A percentile compares a stretch with the other conserved stretches of the same genome.
These are phyloP conservation scores for Ceriops tagal DNA, from an alignment of 345 rosid genomes.

Conservation along the genomic window DNA sequence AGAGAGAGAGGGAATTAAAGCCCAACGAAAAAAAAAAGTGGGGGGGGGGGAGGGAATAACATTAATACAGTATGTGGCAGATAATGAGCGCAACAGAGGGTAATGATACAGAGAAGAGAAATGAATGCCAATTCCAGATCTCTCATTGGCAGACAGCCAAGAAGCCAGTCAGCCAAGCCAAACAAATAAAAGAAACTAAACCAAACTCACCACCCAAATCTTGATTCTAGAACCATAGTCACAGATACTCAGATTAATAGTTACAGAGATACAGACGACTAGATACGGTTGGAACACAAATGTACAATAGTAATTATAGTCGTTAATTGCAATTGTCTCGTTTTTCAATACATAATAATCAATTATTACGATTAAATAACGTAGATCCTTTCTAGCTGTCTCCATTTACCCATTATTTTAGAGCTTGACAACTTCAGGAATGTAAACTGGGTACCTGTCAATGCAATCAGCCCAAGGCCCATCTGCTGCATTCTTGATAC, in stretches of 20 bases:
- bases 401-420: neutral
- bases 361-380: too few relatives aligned
- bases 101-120: neutral
- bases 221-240: neutral
- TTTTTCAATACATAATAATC: too few relatives aligned
- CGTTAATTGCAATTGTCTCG: too few relatives aligned
- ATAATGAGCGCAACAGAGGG: neutral
- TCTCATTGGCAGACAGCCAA: neutral
- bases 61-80: constrained; percentile 13
- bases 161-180: neutral
- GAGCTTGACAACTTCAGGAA: constrained; percentile 31
- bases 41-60: neutral
- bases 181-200: neutral
- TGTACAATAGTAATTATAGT: too few relatives aligned
- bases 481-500: constrained; percentile 23
- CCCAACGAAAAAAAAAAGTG: neutral
- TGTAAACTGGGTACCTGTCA: constrained; percentile 35
- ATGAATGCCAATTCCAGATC: neutral
- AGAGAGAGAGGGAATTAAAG: neutral
- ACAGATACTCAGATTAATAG: too few relatives aligned
- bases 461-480: constrained; percentile 48
- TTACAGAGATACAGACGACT: too few relatives aligned
- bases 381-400: too few relatives aligned
- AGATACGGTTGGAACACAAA: too few relatives aligned
- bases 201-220: neutral